A percentile compares a stretch with the other conserved stretches of the same genome.
These are phyloP conservation scores for Aspergillus bertholletiae DNA, from an alignment of 495 filamentous ascomycete genomes.

Conservation along the genomic window DNA sequence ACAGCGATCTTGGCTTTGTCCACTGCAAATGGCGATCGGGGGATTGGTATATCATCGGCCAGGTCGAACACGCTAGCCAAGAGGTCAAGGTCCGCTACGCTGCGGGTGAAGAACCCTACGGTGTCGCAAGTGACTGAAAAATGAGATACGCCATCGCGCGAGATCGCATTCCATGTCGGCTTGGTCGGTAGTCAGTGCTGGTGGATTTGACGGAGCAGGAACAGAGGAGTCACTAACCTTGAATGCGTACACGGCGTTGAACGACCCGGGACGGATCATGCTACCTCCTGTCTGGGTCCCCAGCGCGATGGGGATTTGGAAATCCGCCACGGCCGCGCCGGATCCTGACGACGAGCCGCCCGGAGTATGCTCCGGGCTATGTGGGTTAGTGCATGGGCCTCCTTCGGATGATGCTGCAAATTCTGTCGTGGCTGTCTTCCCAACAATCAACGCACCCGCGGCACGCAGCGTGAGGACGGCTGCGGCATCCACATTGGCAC, in stretches of 20 bases:
- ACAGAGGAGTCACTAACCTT: slow-evolving; percentile 26
- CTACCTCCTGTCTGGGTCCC: slow-evolving; percentile 27
- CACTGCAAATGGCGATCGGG: slow-evolving; percentile 20
- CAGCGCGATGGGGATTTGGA: slow-evolving; percentile 10
- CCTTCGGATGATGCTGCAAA: slow-evolving; percentile 9
- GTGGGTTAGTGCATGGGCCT: slow-evolving; percentile 2
- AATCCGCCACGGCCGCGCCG: slow-evolving; percentile 13
- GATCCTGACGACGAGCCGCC: slow-evolving; percentile 15
- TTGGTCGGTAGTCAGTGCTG: not conserved
- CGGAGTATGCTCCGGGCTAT: slow-evolving; percentile 5
- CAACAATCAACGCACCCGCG: slow-evolving; percentile 13
- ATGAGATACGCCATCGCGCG: slow-evolving; percentile 47
- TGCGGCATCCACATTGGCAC: slow-evolving; percentile 6
- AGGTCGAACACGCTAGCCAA: slow-evolving; percentile 45
- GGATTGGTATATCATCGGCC: slow-evolving; percentile 46
- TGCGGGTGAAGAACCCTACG: slow-evolving; percentile 47
- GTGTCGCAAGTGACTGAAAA: slow-evolving; percentile 51
- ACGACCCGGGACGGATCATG: slow-evolving; percentile 48
- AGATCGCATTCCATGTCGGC: slow-evolving; percentile 53
- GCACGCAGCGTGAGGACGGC: slow-evolving; percentile 4
- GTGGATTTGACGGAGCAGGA: too few species aligned
- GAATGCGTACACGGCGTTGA: slow-evolving; percentile 50
- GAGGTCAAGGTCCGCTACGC: slow-evolving; percentile 47
- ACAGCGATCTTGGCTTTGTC: not conserved
- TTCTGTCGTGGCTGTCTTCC: slow-evolving; percentile 16